A percentile compares a stretch with the other conserved stretches of the same genome.
Conservation (phyloP, 148 eudicot genomes). For the Beta vulgaris region DNA sequence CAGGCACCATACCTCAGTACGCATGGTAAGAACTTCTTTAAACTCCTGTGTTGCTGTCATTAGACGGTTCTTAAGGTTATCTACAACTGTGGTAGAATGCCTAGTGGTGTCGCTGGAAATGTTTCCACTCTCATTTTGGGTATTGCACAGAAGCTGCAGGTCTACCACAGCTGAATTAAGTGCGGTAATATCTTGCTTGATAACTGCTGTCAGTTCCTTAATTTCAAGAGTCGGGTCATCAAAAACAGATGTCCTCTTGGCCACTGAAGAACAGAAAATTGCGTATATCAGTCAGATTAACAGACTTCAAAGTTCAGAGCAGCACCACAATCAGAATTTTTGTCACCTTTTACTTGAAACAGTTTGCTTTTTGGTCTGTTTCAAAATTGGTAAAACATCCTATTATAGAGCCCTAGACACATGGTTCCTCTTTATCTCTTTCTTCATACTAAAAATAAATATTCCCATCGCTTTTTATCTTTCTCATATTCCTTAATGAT, state of each 20-base stretch:
- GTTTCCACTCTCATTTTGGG: constrained; percentile 60
- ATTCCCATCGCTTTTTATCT: no score
- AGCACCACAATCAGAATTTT: neutral
- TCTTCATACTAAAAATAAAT: no score
- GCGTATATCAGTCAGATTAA: neutral
- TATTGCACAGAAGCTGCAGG: constrained; percentile 61
- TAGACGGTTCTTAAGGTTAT: constrained; percentile 69
- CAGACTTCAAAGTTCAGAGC: neutral
- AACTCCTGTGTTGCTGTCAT: constrained; percentile 80
- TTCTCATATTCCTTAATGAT: no score
- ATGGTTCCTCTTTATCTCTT: no score
- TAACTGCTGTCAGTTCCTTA: constrained; percentile 76
- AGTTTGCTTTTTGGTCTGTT: no score
- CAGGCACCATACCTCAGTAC: constrained; percentile 55
- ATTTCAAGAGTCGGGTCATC: constrained; percentile 77
- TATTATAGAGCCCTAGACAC: no score
- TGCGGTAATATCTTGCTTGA: constrained; percentile 80
- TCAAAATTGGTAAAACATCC: no score
- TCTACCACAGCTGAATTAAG: constrained; percentile 74
- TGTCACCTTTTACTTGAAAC: neutral
- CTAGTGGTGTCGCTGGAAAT: constrained; percentile 61
- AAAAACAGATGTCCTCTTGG: constrained; percentile 76
- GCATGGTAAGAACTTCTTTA: constrained; percentile 77
- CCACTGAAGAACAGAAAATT: constrained; percentile 47
- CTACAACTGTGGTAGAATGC: constrained; percentile 80